Base-by-base conservation (phyloP, 768 basidiomycete species). In the Suillus sp. region DNA sequence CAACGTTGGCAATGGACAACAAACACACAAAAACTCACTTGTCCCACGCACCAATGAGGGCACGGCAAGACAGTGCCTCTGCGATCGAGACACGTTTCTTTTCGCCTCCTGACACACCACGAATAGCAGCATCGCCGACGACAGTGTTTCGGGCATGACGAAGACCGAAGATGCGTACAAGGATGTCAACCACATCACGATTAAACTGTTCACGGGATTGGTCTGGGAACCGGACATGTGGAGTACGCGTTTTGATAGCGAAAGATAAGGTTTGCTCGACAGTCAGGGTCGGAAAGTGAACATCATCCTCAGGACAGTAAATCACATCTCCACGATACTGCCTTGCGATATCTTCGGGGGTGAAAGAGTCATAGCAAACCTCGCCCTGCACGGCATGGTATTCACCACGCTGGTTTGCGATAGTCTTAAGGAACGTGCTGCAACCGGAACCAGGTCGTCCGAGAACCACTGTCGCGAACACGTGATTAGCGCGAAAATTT, bases 381-480 rank as follows among this genome's bases (percentile, higher is more conserved):
- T 88, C 79, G 30, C 94, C 94, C 22, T 48, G 47, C 1, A 48
- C 84, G 4, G 68, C 77, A 1, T 85, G 80, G 71, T 85, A 95
- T 14, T 84, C 89, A 9, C 78, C 79, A 4, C 91, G 83, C 64
- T 88, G 83, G 71, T 95, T 94, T 22, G 95, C 84, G 64, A 96
- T 88, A 0, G 87, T 76, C 75, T 93, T 94, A 25, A 96, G 81
- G 78, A 96, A 94, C 0, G 95, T 91, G 1, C 89, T 86, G 72
- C 95, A 96, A 38, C 94, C 94, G 6, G 91, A 83, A 1, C 90
- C 91, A 4, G 93, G 93, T 61, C 91, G 88, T 22, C 93, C 93
- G 14, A 92, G 80, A 25, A 91, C 92, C 7, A 94, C 56, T 57
- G 27, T 13, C 18, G 11, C 32, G 37, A 37, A 40, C 37, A 57